Conservation (phyloP, 495 filamentous ascomycete species). For the Neurospora sp. region DNA sequence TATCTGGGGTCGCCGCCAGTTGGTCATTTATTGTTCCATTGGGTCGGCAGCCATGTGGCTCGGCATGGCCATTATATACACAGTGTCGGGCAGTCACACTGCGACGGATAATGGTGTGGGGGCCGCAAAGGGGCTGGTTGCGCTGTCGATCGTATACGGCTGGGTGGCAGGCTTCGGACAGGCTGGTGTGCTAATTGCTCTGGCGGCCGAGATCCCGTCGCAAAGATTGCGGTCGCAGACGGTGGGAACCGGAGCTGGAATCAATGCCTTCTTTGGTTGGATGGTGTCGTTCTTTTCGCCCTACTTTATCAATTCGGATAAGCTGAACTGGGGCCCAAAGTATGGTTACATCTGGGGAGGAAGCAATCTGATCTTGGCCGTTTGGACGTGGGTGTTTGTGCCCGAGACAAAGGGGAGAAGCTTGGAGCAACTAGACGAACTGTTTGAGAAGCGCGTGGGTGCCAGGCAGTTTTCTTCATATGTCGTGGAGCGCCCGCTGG, state of each 20-base stretch:
- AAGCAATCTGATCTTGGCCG: slow-evolving; percentile 31
- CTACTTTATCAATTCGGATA: slow-evolving; percentile 41
- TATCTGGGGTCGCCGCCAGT: slow-evolving; percentile 11
- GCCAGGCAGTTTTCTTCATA: slow-evolving; percentile 27
- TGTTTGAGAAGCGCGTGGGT: slow-evolving; percentile 29
- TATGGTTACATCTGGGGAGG: slow-evolving; percentile 45
- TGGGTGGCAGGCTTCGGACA: slow-evolving; percentile 32
- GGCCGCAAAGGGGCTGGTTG: slow-evolving; percentile 15
- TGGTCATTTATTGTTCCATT: slow-evolving; percentile 11
- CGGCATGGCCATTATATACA: slow-evolving; percentile 20
- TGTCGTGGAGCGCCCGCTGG: slow-evolving; percentile 14
- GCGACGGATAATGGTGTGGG: not conserved
- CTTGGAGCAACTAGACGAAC: slow-evolving; percentile 47
- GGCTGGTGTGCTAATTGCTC: slow-evolving; percentile 32
- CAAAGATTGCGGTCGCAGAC: slow-evolving; percentile 41
- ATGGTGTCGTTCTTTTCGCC: slow-evolving; percentile 33
- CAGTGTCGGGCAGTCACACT: not conserved
- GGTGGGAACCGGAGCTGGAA: slow-evolving; percentile 36
- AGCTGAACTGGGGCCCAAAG: slow-evolving; percentile 39
- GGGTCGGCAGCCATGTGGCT: slow-evolving; percentile 16
- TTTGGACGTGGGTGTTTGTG: slow-evolving; percentile 38
- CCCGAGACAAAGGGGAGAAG: slow-evolving; percentile 45
- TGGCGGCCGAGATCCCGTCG: slow-evolving; percentile 34
- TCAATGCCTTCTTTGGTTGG: slow-evolving; percentile 39
- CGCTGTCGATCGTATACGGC: slow-evolving; percentile 15